These are phyloP conservation scores for Cetradonia linearis DNA, from an alignment of 495 filamentous ascomycete genomes.

Conservation along the genomic window DNA sequence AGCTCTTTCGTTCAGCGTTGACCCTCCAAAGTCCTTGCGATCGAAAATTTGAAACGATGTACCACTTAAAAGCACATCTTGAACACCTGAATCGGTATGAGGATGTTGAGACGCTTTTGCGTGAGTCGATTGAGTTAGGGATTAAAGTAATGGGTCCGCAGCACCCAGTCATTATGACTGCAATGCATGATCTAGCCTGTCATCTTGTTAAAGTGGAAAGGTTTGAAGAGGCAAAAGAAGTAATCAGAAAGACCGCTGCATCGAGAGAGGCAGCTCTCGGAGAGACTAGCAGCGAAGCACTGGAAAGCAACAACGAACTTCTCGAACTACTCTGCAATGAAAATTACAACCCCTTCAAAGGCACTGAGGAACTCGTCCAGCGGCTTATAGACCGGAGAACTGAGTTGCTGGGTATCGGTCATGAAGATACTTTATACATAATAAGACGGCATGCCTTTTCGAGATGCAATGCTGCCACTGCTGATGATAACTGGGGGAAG, in stretches of 20 bases:
- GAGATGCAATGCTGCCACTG: neutral
- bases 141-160: neutral
- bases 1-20: neutral
- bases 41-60: too few relatives aligned
- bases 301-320: neutral
- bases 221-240: neutral
- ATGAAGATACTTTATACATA: neutral
- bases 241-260: neutral
- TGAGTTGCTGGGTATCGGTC: neutral
- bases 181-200: neutral
- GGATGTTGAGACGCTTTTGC: neutral
- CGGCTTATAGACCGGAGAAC: neutral
- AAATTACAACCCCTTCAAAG: neutral
- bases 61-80: too few relatives aligned
- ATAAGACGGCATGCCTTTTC: neutral
- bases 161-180: neutral
- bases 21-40: neutral
- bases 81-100: neutral
- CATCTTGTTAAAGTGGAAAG: neutral
- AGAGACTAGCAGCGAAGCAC: neutral
- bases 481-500: neutral
- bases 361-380: neutral
- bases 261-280: neutral
- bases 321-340: neutral
- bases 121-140: neutral